Conservation (phyloP, 768 basidiomycete genomes). For the Guyanaporus albipodus region DNA sequence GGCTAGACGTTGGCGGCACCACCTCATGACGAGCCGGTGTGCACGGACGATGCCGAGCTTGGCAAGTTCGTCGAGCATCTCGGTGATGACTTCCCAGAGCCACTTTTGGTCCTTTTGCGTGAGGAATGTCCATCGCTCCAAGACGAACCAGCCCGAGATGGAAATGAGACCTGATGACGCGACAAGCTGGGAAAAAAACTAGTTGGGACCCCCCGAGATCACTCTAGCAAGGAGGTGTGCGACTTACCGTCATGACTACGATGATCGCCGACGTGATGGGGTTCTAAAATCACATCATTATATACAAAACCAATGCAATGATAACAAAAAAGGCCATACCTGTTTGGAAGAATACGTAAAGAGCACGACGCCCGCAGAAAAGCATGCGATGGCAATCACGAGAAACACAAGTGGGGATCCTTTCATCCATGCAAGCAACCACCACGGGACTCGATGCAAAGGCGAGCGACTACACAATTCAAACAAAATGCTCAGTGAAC, state of each 20-base stretch:
- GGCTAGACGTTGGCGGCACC: constrained; percentile 18
- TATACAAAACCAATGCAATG: not conserved
- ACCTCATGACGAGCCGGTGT: constrained; percentile 19
- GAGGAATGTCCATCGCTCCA: constrained; percentile 45
- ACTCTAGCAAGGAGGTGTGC: no score
- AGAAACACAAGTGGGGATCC: constrained; percentile 78
- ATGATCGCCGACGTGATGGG: constrained; percentile 62
- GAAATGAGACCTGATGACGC: constrained; percentile 40
- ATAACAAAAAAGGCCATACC: constrained; percentile 34
- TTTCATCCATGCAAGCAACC: constrained; percentile 75
- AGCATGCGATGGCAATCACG: constrained; percentile 76
- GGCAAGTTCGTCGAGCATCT: constrained; percentile 20
- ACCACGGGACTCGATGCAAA: constrained; percentile 50
- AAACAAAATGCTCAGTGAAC: not conserved
- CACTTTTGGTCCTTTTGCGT: constrained; percentile 44
- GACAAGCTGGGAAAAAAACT: constrained; percentile 23
- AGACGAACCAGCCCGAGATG: constrained; percentile 49
- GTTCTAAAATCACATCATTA: constrained; percentile 35
- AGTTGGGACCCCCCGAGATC: no score
- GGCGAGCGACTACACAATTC: constrained; percentile 39
- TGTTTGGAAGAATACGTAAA: constrained; percentile 72
- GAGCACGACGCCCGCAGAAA: constrained; percentile 70
- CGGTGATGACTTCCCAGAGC: constrained; percentile 38
- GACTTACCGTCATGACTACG: constrained; percentile 57
- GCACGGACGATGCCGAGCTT: constrained; percentile 22